Conservation (phyloP, 2,329 filamentous ascomycete species). For the Fusarium sp. region DNA sequence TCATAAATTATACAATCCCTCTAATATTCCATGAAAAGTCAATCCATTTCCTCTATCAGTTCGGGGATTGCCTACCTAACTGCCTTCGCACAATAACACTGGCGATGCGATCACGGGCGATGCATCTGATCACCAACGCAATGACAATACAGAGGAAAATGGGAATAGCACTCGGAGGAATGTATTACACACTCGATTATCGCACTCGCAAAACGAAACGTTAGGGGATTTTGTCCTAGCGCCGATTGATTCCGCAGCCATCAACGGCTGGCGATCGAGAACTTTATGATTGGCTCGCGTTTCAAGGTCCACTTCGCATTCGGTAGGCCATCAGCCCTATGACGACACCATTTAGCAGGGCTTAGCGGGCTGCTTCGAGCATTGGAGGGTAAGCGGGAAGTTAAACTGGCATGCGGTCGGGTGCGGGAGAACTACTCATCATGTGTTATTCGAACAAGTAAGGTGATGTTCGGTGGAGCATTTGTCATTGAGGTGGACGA, state of each 20-base stretch:
- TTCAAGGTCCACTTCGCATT: neutral
- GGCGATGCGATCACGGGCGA: fast-evolving
- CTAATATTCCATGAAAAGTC: fast-evolving
- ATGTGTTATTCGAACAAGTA: fast-evolving
- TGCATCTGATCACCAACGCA: neutral
- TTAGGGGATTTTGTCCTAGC: neutral
- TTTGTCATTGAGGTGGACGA: too few relatives aligned
- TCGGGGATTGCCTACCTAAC: too few relatives aligned
- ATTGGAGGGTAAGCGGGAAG: neutral
- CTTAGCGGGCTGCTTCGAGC: neutral
- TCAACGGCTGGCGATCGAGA: neutral
- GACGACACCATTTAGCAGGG: slow-evolving; percentile 3
- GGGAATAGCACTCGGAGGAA: neutral
- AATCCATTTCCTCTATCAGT: fast-evolving
- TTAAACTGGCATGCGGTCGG: neutral
- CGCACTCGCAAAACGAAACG: neutral
- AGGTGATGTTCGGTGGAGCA: fast-evolving
- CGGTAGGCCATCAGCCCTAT: slow-evolving; percentile 3
- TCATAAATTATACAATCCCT: fast-evolving
- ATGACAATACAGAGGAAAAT: fast-evolving
- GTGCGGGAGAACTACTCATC: neutral
- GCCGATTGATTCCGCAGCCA: neutral
- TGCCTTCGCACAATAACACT: too few relatives aligned
- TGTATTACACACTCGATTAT: neutral
- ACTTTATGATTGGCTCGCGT: neutral